These are phyloP conservation scores for Nakazawaea ambrosiae DNA, from an alignment of 805 yeast species.

Conservation along the genomic window DNA sequence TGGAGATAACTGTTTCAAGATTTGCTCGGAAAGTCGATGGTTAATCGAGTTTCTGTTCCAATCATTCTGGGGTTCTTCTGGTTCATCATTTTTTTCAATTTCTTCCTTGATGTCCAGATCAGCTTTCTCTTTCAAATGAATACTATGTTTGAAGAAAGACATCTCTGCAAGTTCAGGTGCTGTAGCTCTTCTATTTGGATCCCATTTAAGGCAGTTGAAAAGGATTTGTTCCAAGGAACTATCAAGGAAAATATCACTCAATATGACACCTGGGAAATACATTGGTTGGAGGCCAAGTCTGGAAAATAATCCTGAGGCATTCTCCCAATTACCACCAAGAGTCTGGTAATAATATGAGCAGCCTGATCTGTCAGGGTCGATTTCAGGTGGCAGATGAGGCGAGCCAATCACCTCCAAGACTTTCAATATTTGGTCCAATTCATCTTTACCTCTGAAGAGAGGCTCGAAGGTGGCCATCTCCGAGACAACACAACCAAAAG, in stretches of 20 bases:
- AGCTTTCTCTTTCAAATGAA: not conserved
- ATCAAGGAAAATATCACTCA: constrained; percentile 38
- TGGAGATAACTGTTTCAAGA: too few species aligned
- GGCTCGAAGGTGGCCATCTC: constrained; percentile 72
- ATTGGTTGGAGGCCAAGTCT: constrained; percentile 55
- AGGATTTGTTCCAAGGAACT: constrained; percentile 35
- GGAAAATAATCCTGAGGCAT: constrained; percentile 45
- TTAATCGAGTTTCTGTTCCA: too few species aligned
- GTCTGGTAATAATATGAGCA: constrained; percentile 22
- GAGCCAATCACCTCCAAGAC: constrained; percentile 67
- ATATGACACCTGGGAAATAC: constrained; percentile 38
- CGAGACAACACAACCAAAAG: constrained; percentile 72
- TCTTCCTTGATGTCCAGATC: too few species aligned
- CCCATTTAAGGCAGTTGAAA: constrained; percentile 61
- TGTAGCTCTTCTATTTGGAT: constrained; percentile 59
- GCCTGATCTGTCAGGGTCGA: not conserved
- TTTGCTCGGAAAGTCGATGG: too few species aligned
- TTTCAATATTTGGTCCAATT: constrained; percentile 69
- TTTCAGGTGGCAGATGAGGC: constrained; percentile 32
- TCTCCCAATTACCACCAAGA: constrained; percentile 71
- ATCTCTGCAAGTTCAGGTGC: constrained; percentile 39
- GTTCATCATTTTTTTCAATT: too few species aligned
- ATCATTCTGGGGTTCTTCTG: too few species aligned
- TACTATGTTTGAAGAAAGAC: constrained; percentile 42
- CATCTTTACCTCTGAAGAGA: constrained; percentile 76